Percentiles rank a stretch among this genome's conserved stretches.
Conservation (phyloP, 2,329 filamentous ascomycete species). For the Fusarium sp. region DNA sequence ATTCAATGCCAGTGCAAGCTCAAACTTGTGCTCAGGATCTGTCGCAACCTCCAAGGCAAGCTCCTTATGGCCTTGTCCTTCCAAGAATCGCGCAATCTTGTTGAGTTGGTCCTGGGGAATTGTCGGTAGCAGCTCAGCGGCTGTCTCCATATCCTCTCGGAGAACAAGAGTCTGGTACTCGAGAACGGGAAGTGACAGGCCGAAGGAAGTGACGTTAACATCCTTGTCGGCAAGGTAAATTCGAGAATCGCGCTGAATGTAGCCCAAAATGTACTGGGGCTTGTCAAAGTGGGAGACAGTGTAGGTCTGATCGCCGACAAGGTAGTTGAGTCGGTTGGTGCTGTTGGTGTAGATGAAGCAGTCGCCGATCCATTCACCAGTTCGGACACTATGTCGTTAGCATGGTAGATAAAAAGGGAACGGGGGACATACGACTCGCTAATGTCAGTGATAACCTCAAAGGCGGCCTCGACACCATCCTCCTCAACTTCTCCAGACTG, state of each 20-base stretch:
- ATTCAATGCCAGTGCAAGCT: constrained; percentile 84
- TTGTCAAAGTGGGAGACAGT: constrained; percentile 97
- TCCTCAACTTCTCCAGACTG: constrained; percentile 85
- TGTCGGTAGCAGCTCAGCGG: constrained; percentile 82
- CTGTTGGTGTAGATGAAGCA: constrained; percentile 99
- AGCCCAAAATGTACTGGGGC: constrained; percentile 93
- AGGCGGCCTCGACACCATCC: constrained; percentile 94
- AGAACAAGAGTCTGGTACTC: constrained; percentile 98
- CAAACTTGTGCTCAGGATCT: constrained; percentile 95
- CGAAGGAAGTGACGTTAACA: constrained; percentile 89
- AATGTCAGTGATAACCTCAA: constrained; percentile 96
- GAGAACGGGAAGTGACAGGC: constrained; percentile 88
- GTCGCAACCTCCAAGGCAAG: constrained; percentile 94
- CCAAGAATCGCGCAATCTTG: constrained; percentile 97
- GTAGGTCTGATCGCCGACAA: constrained; percentile 97
- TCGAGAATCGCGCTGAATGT: constrained; percentile 93
- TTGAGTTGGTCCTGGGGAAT: constrained; percentile 95
- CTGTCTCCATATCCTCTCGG: constrained; percentile 91
- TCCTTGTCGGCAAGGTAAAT: constrained; percentile 98
- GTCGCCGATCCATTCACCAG: constrained; percentile 97
- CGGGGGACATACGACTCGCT: constrained; percentile 75
- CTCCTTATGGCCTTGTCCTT: constrained; percentile 97
- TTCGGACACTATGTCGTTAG: constrained; percentile 73
- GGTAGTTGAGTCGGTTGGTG: constrained; percentile 96
- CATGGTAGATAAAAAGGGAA: background rate